Conservation (phyloP, 768 basidiomycete genomes). For the Rhodotorula sphaerocarpa region DNA sequence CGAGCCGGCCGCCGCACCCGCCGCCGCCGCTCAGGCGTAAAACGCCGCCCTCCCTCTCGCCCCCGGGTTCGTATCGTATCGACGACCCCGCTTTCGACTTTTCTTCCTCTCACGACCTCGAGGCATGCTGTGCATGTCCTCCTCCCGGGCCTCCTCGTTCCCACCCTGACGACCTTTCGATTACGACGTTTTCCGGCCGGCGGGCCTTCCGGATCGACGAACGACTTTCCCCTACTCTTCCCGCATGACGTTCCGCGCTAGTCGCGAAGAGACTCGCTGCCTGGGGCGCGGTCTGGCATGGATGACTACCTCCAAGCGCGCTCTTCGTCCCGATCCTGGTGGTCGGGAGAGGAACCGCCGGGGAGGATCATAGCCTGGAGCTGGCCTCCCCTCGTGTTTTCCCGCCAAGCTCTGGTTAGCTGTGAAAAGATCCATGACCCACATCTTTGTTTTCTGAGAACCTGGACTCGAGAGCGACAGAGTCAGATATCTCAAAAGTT, state of each 20-base stretch:
- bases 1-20: not conserved
- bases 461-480: too few species aligned
- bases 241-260: slow-evolving; percentile 13
- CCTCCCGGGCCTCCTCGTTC: not conserved
- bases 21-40: not conserved
- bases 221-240: not conserved
- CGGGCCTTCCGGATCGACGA: too few species aligned
- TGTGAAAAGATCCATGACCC: not conserved
- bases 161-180: not conserved
- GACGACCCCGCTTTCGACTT: not conserved
- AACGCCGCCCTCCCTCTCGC: not conserved
- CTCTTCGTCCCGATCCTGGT: too few species aligned
- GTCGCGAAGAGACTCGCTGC: slow-evolving; percentile 29
- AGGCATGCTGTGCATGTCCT: not conserved
- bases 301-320: too few species aligned
- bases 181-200: too few species aligned
- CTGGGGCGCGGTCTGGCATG: too few species aligned
- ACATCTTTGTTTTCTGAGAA: not conserved
- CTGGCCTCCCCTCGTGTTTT: too few species aligned
- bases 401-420: not conserved
- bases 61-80: too few species aligned
- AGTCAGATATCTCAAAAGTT: too few species aligned
- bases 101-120: not conserved
- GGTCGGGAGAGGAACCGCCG: not conserved
- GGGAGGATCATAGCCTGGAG: too few species aligned